These are phyloP conservation scores for Plasmodium knowlesi DNA, from an alignment of 169 alveolate genomes.

Conservation along the genomic window DNA sequence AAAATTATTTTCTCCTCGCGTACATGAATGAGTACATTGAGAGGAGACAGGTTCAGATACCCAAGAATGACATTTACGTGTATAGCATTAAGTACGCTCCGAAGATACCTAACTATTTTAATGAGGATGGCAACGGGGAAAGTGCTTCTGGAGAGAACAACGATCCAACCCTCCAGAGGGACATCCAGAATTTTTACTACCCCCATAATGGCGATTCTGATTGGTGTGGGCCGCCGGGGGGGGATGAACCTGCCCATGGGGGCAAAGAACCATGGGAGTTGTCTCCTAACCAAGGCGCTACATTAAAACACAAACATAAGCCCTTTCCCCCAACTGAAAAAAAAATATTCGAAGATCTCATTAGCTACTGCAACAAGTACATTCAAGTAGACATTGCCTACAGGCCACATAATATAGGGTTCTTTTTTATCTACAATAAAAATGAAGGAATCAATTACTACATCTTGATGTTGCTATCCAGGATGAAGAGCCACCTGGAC, in stretches of 20 bases:
- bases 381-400: slow-evolving; percentile 23
- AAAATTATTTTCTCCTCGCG: slow-evolving; percentile 39
- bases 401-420: slow-evolving; percentile 51
- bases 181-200: neutral
- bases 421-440: slow-evolving; percentile 61
- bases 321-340: slow-evolving; percentile 3
- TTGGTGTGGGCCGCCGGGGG: neutral
- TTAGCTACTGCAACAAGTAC: slow-evolving; percentile 54
- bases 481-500: neutral
- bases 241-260: neutral
- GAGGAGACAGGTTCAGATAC: slow-evolving; percentile 36
- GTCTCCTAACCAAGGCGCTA: neutral
- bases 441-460: slow-evolving; percentile 61
- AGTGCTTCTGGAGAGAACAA: neutral
- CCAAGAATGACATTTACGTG: slow-evolving; percentile 25
- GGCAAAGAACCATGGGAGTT: neutral
- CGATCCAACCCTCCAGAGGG: neutral
- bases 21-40: slow-evolving; percentile 70
- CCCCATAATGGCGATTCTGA: neutral
- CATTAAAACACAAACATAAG: neutral
- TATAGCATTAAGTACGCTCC: slow-evolving; percentile 40
- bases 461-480: slow-evolving; percentile 44
- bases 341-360: slow-evolving; percentile 51
- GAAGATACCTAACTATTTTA: slow-evolving; percentile 43
- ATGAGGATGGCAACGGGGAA: neutral